A percentile compares a stretch with the other conserved stretches of the same genome.
phyloP scores from a whole-genome alignment of 2,329 filamentous ascomycete species.

The Dryadomyces quercus-mongolicae region DNA sequence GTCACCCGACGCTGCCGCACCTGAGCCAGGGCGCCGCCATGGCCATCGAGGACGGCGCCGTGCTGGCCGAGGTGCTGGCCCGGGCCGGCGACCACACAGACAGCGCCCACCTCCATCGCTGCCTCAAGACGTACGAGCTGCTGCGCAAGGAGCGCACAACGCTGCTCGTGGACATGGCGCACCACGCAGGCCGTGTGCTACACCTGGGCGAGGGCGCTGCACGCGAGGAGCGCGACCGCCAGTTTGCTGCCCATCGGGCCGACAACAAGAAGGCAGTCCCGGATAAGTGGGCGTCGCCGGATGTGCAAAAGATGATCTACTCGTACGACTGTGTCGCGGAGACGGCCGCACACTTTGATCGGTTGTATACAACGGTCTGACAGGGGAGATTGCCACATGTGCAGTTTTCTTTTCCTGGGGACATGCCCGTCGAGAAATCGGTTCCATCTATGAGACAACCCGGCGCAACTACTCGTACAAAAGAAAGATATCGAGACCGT shows the following conservation, averaged over 20 bases:
- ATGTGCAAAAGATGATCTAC: conserved; percentile 56
- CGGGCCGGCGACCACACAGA: conserved; percentile 14
- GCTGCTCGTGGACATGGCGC: conserved; percentile 40
- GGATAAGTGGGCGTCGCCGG: conserved; percentile 60
- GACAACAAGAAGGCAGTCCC: conserved; percentile 37
- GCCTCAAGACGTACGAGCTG: conserved; percentile 41
- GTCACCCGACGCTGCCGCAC: conserved; percentile 56
- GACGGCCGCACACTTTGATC: conserved; percentile 37
- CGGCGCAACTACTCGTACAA: too few relatives aligned
- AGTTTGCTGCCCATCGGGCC: conserved; percentile 36
- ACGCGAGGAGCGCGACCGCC: conserved; percentile 44
- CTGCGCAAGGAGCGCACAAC: conserved; percentile 43
- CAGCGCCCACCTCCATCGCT: conserved; percentile 30
- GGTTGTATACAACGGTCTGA: conserved; percentile 25
- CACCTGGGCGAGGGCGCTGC: conserved; percentile 47
- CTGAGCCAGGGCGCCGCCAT: conserved; percentile 56
- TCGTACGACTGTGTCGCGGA: conserved; percentile 48
- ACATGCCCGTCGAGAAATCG: too few relatives aligned
- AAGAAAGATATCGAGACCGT: too few relatives aligned
- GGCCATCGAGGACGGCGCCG: conserved; percentile 55
- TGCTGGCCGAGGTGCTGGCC: conserved; percentile 40
- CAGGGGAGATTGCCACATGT: too few relatives aligned
- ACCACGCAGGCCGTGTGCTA: conserved; percentile 37
- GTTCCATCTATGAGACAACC: too few relatives aligned
- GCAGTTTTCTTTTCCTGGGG: too few relatives aligned